Conservation (phyloP, 2,329 filamentous ascomycete genomes). For the Fusarium nurragi region DNA sequence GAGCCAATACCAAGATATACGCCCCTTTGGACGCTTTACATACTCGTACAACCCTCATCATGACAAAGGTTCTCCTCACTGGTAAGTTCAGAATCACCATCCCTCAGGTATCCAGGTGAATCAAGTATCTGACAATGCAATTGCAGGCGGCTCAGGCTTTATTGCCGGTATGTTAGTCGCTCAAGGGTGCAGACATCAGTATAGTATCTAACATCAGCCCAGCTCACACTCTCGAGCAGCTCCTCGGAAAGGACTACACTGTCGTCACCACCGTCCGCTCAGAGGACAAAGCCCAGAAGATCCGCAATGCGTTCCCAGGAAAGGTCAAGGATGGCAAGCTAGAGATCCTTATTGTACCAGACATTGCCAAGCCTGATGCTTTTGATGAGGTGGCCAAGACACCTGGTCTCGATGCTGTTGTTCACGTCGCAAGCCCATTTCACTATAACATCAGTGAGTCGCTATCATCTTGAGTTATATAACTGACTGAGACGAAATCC, state of each 20-base stretch:
- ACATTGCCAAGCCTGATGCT: slow-evolving; percentile 77
- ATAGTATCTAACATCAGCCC: neutral
- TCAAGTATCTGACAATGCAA: slow-evolving; percentile 13
- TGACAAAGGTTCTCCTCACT: slow-evolving; percentile 49
- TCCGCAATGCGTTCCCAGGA: slow-evolving; percentile 57
- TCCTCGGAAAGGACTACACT: slow-evolving; percentile 60
- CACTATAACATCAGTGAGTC: slow-evolving; percentile 60
- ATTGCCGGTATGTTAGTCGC: slow-evolving; percentile 45
- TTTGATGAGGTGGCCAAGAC: slow-evolving; percentile 72
- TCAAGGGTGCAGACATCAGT: neutral
- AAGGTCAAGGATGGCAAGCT: slow-evolving; percentile 56
- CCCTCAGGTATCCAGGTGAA: no score
- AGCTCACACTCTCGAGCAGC: slow-evolving; percentile 66
- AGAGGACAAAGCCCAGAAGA: slow-evolving; percentile 62
- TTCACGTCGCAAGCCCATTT: slow-evolving; percentile 70
- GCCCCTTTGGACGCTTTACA: neutral
- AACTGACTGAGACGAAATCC: neutral
- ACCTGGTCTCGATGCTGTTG: slow-evolving; percentile 62
- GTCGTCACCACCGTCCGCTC: slow-evolving; percentile 67
- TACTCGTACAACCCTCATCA: slow-evolving; percentile 7
- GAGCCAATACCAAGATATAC: neutral
- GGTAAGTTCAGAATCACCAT: slow-evolving; percentile 27
- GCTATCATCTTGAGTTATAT: neutral
- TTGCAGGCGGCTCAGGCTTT: slow-evolving; percentile 49
- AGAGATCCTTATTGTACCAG: slow-evolving; percentile 71